phyloP scores from a whole-genome alignment of 805 yeast genomes.

The Alloascoidea africana region DNA sequence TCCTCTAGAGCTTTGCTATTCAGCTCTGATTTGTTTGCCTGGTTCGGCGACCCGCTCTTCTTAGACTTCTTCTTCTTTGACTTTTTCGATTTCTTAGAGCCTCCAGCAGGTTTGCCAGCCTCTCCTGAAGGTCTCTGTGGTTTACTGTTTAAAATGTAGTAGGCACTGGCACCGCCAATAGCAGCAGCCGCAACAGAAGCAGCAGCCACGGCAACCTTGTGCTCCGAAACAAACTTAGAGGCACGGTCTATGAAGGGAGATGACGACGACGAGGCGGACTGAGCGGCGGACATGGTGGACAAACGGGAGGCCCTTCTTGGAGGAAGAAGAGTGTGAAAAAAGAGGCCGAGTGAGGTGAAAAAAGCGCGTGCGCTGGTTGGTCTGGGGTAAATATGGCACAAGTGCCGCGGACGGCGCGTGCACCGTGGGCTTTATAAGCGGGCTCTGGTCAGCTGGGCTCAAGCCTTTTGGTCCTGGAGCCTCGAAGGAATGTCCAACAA shows the following conservation, averaged over 20 bases:
- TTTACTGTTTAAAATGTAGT: conserved; percentile 21
- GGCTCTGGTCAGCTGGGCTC: too few relatives aligned
- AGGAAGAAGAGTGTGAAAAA: too few relatives aligned
- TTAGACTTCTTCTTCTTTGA: conserved; percentile 24
- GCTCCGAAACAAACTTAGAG: conserved; percentile 25
- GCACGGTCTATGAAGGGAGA: neutral
- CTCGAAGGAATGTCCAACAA: too few relatives aligned
- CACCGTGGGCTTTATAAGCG: too few relatives aligned
- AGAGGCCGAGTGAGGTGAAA: too few relatives aligned
- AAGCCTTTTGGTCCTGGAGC: too few relatives aligned
- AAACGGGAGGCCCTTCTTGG: too few relatives aligned
- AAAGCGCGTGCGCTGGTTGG: too few relatives aligned
- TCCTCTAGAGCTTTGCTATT: conserved; percentile 9
- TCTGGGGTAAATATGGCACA: too few relatives aligned
- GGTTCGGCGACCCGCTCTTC: conserved; percentile 1
- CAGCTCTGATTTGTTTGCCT: conserved; percentile 12
- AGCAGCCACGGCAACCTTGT: conserved; percentile 49
- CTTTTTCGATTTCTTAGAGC: conserved; percentile 22
- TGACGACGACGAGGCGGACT: too few relatives aligned
- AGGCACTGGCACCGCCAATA: conserved; percentile 46
- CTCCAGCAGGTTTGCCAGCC: conserved; percentile 8
- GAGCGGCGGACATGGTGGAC: too few relatives aligned
- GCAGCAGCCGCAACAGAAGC: conserved; percentile 50
- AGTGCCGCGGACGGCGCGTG: too few relatives aligned
- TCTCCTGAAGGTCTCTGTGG: conserved; percentile 7